Percentiles rank a stretch among this genome's conserved stretches.
Evolutionary conservation across 305 asterid genomes (phyloP).

Genomic region (Withania somnifera): DNA sequence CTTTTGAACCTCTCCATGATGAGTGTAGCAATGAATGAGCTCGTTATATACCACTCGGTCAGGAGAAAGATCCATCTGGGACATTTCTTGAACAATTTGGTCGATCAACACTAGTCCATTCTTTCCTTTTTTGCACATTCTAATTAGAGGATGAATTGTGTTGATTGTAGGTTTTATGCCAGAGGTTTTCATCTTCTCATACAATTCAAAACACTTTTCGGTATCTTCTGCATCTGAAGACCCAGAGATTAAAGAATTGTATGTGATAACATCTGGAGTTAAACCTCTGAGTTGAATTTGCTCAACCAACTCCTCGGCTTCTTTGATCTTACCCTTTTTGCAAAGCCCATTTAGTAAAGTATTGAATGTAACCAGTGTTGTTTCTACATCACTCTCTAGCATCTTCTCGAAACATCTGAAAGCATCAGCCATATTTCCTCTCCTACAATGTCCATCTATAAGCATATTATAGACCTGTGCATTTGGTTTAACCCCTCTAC

Average conservation of each 20-base stretch:
- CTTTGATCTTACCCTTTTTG: slow-evolving; percentile 37
- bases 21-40: slow-evolving; percentile 42
- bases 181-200: slow-evolving; percentile 46
- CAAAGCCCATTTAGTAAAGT: slow-evolving; percentile 50
- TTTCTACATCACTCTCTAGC: slow-evolving; percentile 25
- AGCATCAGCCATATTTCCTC: slow-evolving; percentile 41
- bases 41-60: slow-evolving; percentile 54
- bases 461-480: slow-evolving; percentile 58
- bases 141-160: slow-evolving; percentile 56
- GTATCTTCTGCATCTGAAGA: slow-evolving; percentile 34
- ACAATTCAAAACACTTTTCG: slow-evolving; percentile 43
- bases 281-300: slow-evolving; percentile 37
- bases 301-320: slow-evolving; percentile 55
- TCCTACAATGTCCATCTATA: slow-evolving; percentile 43
- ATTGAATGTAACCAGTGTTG: slow-evolving; percentile 66
- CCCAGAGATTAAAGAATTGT: slow-evolving; percentile 55
- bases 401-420: slow-evolving; percentile 38
- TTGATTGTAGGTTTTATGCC: slow-evolving; percentile 49
- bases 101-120: slow-evolving; percentile 31
- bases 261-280: slow-evolving; percentile 54
- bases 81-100: slow-evolving; percentile 47
- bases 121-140: slow-evolving; percentile 23
- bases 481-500: slow-evolving; percentile 47
- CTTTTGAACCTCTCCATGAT: slow-evolving; percentile 30
- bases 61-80: slow-evolving; percentile 26